phyloP scores from a whole-genome alignment of 306 rosid genomes.

The Luffa acutangula region DNA sequence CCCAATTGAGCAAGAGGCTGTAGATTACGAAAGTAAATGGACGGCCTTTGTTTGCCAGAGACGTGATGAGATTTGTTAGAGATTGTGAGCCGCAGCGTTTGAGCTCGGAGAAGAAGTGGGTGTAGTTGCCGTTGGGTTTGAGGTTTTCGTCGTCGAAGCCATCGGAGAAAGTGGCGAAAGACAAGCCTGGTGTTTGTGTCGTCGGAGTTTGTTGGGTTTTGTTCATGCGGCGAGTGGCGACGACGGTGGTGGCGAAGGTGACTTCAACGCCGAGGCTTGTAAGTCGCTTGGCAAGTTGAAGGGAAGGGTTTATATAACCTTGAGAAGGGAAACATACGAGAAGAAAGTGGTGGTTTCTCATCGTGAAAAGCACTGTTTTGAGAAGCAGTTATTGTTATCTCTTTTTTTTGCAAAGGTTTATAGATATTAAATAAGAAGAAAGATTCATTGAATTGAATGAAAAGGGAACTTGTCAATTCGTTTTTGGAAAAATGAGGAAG shows the following conservation, averaged over 20 bases:
- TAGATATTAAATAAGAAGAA: no score
- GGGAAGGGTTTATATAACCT: constrained; percentile 4
- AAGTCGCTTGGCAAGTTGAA: constrained; percentile 1
- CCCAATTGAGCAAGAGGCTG: constrained; percentile 35
- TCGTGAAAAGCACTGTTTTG: neutral
- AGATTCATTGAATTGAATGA: no score
- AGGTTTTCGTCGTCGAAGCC: constrained; percentile 37
- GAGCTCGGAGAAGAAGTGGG: constrained; percentile 17
- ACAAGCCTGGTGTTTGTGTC: constrained; percentile 3
- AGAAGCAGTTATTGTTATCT: neutral
- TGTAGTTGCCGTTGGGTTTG: neutral
- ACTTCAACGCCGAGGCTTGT: neutral
- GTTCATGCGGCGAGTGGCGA: constrained; percentile 12
- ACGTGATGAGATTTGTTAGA: constrained; percentile 5
- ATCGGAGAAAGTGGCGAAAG: constrained; percentile 30
- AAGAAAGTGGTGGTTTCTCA: constrained; percentile 1
- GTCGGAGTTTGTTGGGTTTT: neutral
- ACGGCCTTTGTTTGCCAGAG: constrained; percentile 1
- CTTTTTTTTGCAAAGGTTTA: no score
- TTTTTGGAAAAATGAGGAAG: no score
- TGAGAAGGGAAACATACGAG: neutral
- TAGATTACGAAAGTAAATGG: constrained; percentile 26
- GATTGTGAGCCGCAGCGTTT: constrained; percentile 18
- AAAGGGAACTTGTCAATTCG: no score
- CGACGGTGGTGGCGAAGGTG: constrained; percentile 6